Percentiles rank a stretch among this genome's conserved stretches.
Conservation (phyloP, 345 rosid species). For the Camelina laxa region DNA sequence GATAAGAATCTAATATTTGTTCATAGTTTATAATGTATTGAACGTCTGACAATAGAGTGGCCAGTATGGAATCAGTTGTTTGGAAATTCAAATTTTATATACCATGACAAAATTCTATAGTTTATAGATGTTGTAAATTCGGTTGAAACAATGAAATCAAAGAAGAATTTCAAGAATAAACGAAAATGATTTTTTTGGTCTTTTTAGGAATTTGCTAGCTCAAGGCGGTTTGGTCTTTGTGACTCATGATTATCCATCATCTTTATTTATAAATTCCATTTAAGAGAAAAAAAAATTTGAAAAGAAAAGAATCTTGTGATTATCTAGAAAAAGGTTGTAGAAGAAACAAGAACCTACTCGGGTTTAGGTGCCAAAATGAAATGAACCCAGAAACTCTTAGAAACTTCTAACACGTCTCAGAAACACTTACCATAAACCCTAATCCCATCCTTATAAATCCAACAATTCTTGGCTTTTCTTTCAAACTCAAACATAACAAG, state of each 20-base stretch:
- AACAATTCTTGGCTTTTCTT: constrained; percentile 18
- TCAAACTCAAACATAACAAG: background rate
- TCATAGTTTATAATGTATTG: too few species aligned
- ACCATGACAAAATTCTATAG: too few species aligned
- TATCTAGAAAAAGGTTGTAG: constrained; percentile 33
- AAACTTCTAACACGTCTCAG: constrained; percentile 50
- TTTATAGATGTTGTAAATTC: too few species aligned
- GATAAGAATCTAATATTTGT: too few species aligned
- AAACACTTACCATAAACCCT: constrained; percentile 5
- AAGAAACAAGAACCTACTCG: constrained; percentile 39
- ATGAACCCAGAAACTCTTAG: constrained; percentile 51
- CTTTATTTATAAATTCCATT: background rate
- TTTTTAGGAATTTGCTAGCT: constrained; percentile 23
- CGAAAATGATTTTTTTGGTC: background rate
- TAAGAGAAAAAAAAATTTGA: background rate
- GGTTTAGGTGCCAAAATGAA: constrained; percentile 1
- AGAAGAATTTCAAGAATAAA: background rate
- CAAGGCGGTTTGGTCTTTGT: constrained; percentile 8
- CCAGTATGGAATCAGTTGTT: too few species aligned
- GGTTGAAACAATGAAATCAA: background rate
- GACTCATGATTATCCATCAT: background rate
- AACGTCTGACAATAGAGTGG: too few species aligned
- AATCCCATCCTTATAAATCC: constrained; percentile 27
- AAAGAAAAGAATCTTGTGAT: constrained; percentile 33
- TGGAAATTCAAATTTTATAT: too few species aligned